phyloP scores from a whole-genome alignment of 2,329 filamentous ascomycete species.

The Xylariaceae sp. region DNA sequence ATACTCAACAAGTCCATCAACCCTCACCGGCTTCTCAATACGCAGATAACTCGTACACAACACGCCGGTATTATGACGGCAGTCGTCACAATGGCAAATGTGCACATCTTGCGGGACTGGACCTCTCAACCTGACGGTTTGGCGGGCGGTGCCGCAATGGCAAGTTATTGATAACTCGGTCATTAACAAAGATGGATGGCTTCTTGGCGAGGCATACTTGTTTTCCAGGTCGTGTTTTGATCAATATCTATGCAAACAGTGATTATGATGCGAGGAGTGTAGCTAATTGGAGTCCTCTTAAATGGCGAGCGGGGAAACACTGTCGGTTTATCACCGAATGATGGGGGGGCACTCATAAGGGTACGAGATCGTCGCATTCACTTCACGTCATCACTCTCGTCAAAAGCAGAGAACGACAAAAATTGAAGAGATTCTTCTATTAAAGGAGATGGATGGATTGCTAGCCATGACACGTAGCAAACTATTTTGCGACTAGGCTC shows the following conservation, averaged over 20 bases:
- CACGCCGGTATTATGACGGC: slow-evolving; percentile 34
- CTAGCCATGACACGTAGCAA: slow-evolving; percentile 10
- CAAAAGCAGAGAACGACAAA: too few relatives aligned
- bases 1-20: slow-evolving; percentile 19
- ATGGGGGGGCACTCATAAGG: too few relatives aligned
- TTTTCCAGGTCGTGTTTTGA: too few relatives aligned
- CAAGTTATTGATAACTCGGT: slow-evolving; percentile 23
- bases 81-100: slow-evolving; percentile 35
- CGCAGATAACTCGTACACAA: slow-evolving; percentile 39
- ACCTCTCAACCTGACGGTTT: slow-evolving; percentile 15
- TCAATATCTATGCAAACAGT: too few relatives aligned
- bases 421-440: not conserved
- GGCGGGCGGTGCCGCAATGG: slow-evolving; percentile 27
- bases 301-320: too few relatives aligned
- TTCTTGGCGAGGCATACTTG: too few relatives aligned
- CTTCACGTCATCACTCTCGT: too few relatives aligned
- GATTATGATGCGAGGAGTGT: too few relatives aligned
- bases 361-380: too few relatives aligned
- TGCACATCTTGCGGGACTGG: slow-evolving; percentile 8
- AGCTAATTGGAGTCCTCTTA: too few relatives aligned
- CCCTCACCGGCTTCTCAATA: slow-evolving; percentile 21
- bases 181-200: slow-evolving; percentile 4
- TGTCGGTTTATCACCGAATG: too few relatives aligned
- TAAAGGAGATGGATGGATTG: slow-evolving; percentile 12
- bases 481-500: slow-evolving; percentile 2